Evolutionary conservation across 768 basidiomycete species (phyloP).

Genomic region (Brasilioporus rufonigricans): DNA sequence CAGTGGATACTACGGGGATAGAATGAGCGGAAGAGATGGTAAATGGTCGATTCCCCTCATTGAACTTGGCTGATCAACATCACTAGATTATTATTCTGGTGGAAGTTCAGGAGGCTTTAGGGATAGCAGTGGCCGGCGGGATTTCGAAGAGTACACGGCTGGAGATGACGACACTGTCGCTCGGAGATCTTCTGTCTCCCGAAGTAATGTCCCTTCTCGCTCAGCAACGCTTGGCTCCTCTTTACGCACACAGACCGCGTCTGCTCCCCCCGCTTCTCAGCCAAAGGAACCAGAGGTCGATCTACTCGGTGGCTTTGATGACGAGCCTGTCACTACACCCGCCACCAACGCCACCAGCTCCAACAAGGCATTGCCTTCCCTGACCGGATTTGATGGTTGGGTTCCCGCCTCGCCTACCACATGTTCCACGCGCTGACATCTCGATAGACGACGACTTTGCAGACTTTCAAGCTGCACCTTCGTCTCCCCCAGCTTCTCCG

Average conservation of each 20-base stretch:
- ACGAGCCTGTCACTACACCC: conserved; percentile 41
- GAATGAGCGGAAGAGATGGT: conserved; percentile 40
- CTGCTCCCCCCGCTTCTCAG: conserved; percentile 34
- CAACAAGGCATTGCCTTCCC: conserved; percentile 32
- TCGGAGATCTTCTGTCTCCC: conserved; percentile 38
- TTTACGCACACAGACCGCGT: conserved; percentile 30
- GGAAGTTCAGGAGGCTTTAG: conserved; percentile 58
- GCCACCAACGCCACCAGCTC: conserved; percentile 12
- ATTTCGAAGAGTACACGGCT: conserved; percentile 94
- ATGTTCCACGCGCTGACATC: conserved; percentile 8
- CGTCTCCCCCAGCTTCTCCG: conserved; percentile 33
- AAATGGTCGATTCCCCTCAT: conserved; percentile 19
- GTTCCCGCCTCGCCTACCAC: background rate
- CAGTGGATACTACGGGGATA: conserved; percentile 45
- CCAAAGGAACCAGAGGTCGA: conserved; percentile 58
- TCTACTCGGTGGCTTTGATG: conserved; percentile 74
- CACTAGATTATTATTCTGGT: conserved; percentile 36
- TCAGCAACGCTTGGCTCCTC: conserved; percentile 40
- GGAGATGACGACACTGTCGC: conserved; percentile 78
- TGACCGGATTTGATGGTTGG: conserved; percentile 30
- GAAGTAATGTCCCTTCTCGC: conserved; percentile 28
- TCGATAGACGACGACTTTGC: conserved; percentile 75
- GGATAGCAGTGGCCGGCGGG: conserved; percentile 52
- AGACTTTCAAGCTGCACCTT: conserved; percentile 79
- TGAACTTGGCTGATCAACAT: conserved; percentile 5